phyloP scores from a whole-genome alignment of 306 rosid species.

The Crotalaria pallida region DNA sequence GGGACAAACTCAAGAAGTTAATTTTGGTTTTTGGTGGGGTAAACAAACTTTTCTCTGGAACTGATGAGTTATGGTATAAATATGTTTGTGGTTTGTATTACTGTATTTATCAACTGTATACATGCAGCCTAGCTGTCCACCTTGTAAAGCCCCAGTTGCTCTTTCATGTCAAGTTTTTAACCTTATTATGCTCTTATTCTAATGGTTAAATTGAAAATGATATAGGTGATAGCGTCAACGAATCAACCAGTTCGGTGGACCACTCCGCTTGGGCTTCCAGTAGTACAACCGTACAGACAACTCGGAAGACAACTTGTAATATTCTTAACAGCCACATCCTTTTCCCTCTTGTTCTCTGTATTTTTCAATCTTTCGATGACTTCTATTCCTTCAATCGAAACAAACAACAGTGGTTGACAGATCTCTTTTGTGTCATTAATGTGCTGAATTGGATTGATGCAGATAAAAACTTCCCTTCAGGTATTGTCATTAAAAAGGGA shows the following conservation, averaged over 20 bases:
- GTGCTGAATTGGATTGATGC: constrained; percentile 31
- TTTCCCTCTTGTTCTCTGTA: background rate
- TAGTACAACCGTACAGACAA: constrained; percentile 86
- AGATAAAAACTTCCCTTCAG: constrained; percentile 95
- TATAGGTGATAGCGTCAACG: constrained; percentile 80
- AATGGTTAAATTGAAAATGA: constrained; percentile 18
- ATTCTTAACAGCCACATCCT: constrained; percentile 21
- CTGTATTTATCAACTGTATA: no score
- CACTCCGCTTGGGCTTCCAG: constrained; percentile 96
- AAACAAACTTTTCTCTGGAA: no score
- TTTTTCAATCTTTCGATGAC: background rate
- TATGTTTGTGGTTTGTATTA: no score
- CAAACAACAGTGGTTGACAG: background rate
- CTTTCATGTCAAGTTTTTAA: no score
- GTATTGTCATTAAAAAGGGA: constrained; percentile 73
- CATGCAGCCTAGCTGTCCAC: background rate
- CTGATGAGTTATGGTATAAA: no score
- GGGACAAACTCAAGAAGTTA: background rate
- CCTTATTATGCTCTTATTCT: background rate
- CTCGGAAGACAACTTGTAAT: constrained; percentile 79
- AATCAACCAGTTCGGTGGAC: constrained; percentile 83
- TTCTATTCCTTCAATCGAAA: background rate
- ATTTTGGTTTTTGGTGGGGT: no score
- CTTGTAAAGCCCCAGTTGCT: background rate
- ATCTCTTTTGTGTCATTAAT: constrained; percentile 10